Base-by-base conservation (phyloP, 768 basidiomycete genomes). In the Hygrocybe coccinea region DNA sequence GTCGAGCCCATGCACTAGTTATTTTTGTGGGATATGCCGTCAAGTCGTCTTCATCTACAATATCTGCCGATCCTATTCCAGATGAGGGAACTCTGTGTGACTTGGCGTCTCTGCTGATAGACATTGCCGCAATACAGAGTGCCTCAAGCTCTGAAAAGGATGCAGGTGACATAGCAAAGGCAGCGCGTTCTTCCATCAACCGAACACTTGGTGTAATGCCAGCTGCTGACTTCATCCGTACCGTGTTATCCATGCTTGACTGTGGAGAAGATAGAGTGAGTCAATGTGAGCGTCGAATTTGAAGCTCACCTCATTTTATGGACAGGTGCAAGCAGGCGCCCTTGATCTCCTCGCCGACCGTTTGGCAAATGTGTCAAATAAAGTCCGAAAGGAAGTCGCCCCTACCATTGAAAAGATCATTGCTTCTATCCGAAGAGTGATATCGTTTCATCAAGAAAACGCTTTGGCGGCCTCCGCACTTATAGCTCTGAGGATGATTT, bases 331-430 rank as follows among this genome's bases (percentile, higher is more conserved):
- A 67, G 62, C 71, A 8, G 87, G 84, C 53, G 88, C 87, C 9
- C 77, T 97, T 29, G 80, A 81, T 34, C 75, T 94, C 8, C 69
- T 97, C 12, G 74, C 79, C 2, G 80, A 83, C 38, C 83, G 90
- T 35, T 70, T 95, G 1, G 76, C 81, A 0, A 73, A 78, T 5
- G 76, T 95, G 51, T 72, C 83, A 4, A 71, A 78, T 8, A 73
- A 76, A 19, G 71, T 80, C 45, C 84, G 95, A 11, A 68, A 71
- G 35, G 76, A 75, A 25, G 71, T 81, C 33, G 75, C 76, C 22
- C 61, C 76, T 24, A 76, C 70, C 5, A 72, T 92, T 45, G 70
- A 75, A 33, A 76, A 77, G 34, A 82, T 89, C 52, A 65, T 87
- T 48, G 69, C 70, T 2, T 67, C 69, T 19, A 78, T 86, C 47